Evolutionary conservation across 1,139 yeast species (phyloP).

Genomic region (Yamadazyma atlantica): DNA sequence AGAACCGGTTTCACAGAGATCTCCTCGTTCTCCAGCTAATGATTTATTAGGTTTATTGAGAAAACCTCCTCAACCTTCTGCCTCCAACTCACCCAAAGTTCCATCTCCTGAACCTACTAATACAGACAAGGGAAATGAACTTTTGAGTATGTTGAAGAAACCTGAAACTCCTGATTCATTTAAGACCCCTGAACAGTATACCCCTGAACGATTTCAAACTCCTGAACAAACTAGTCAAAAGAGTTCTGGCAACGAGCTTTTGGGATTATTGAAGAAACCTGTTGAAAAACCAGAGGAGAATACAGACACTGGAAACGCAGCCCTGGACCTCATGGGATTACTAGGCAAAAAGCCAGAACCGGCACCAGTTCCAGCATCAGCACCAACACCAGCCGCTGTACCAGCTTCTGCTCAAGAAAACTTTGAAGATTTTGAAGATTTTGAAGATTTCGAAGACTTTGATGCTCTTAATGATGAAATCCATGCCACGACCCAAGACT

Average conservation of each 20-base stretch:
- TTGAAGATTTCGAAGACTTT: conserved; percentile 39
- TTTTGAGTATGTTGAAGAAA: conserved; percentile 19
- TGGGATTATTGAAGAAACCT: conserved; percentile 22
- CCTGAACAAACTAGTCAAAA: no score
- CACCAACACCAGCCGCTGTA: no score
- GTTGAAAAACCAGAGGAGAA: background rate
- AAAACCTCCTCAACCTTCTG: conserved; percentile 4
- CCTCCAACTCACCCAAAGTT: conserved; percentile 2
- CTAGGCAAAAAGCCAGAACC: conserved; percentile 4
- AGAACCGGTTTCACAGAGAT: conserved; percentile 2
- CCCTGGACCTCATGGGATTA: conserved; percentile 6
- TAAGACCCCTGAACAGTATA: background rate
- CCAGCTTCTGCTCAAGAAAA: background rate
- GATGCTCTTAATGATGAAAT: conserved; percentile 24
- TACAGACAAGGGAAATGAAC: conserved; percentile 13
- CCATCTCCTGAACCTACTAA: conserved; percentile 2
- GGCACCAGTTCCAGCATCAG: no score
- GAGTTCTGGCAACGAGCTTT: conserved; percentile 17
- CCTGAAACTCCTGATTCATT: conserved; percentile 3
- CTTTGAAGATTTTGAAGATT: conserved; percentile 17
- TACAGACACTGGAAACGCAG: conserved; percentile 1
- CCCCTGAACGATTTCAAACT: no score
- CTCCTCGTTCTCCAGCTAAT: conserved; percentile 14
- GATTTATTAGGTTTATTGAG: conserved; percentile 15
- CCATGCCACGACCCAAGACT: conserved; percentile 13